Evolutionary conservation across 371 early-diverging fungal species (phyloP), one percentile per base, ranked within the genome.

Genomic region (Globomyces sp.): DNA sequence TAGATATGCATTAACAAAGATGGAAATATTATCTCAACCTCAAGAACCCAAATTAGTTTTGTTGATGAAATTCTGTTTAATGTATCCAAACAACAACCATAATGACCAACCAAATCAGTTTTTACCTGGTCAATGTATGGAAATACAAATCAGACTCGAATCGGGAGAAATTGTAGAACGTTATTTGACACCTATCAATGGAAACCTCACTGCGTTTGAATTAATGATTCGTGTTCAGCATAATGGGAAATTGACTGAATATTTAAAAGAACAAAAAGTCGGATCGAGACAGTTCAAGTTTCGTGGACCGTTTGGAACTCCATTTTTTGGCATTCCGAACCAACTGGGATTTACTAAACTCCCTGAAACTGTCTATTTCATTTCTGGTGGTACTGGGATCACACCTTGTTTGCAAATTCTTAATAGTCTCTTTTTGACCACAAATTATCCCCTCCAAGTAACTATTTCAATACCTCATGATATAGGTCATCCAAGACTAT

Each of bases 221-320:
- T 61, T 76, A 24, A 41, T 65, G 37, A 59, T 76, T 13, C 70
- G 68, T 42, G 37, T 63, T 6, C 39, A 2, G 6, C 65, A 58
- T 8, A 39, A 62, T 41, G 74, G 74, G n/a, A 63, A 9, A 8
- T 39, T 68, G 13, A 53, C 64, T 0, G 44, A 46, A 10, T 68
- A 10, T 47, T 59, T 74, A 34, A 24, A 51, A n/a, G 40, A 49
- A n/a, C 71, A 72, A 42, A 64, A 66, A 47, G 67, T 68, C 9
- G 78, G 73, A 3, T 73, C 74, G 48, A 42, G 73, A 2, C 80
- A 80, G 58, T 64, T 75, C 58, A 74, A 76, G 69, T 70, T 80
- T 44, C 68, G 80, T 5, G 80, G 80, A n/a, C 78, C 80, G 36
- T 78, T 78, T 62, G 80, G 80, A 9, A 43, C 50, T 9, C 58